Conservation (phyloP, 768 basidiomycete species). For the Mycena vitilis region DNA sequence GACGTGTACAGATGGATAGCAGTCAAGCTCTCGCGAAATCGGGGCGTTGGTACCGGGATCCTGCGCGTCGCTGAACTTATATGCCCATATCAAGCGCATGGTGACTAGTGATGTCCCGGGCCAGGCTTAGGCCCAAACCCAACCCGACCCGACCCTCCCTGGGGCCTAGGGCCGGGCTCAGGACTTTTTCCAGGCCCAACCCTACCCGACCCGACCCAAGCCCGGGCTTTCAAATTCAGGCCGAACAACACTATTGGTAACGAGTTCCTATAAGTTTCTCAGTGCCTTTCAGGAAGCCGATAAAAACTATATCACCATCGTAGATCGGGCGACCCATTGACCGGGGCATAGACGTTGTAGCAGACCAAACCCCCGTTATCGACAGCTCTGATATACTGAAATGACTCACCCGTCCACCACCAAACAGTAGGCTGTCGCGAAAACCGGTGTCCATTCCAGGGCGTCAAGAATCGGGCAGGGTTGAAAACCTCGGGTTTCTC, state of each 20-base stretch:
- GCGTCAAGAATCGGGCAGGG: slow-evolving; percentile 36
- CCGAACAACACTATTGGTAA: too few relatives aligned
- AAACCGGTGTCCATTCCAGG: slow-evolving; percentile 34
- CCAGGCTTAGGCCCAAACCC: too few relatives aligned
- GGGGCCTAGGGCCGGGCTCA: too few relatives aligned
- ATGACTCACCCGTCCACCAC: slow-evolving; percentile 31
- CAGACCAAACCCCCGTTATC: background rate
- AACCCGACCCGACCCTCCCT: too few relatives aligned
- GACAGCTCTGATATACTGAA: background rate
- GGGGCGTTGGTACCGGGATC: slow-evolving; percentile 13
- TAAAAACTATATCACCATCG: too few relatives aligned
- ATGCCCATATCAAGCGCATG: slow-evolving; percentile 43
- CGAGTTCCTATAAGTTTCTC: too few relatives aligned
- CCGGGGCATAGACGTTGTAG: slow-evolving; percentile 40
- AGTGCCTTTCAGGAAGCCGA: too few relatives aligned
- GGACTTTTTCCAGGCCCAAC: too few relatives aligned
- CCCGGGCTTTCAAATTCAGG: too few relatives aligned
- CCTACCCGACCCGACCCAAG: too few relatives aligned
- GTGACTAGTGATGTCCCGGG: slow-evolving; percentile 29
- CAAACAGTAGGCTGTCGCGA: slow-evolving; percentile 32
- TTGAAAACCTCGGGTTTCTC: slow-evolving; percentile 36
- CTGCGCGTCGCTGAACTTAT: slow-evolving; percentile 32
- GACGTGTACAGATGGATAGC: background rate
- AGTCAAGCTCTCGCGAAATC: slow-evolving; percentile 17
- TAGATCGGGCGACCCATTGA: slow-evolving; percentile 20